phyloP scores from a whole-genome alignment of 2,329 filamentous ascomycete genomes.

The Daldinia sp. region DNA sequence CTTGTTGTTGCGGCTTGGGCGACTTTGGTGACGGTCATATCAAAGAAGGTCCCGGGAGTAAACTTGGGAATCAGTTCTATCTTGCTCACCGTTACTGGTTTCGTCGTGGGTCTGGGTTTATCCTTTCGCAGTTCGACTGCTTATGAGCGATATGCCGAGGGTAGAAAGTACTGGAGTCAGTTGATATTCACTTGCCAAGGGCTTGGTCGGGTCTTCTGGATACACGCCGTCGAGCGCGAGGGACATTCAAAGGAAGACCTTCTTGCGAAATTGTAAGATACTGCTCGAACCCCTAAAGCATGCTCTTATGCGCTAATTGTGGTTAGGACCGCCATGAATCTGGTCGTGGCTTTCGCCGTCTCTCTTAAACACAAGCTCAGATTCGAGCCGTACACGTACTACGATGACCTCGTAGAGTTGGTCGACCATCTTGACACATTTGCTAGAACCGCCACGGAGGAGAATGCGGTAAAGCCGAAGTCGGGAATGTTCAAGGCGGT shows the following conservation, averaged over 20 bases:
- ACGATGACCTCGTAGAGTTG: constrained; percentile 75
- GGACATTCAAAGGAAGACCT: constrained; percentile 70
- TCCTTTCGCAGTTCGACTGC: constrained; percentile 82
- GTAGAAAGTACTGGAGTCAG: constrained; percentile 69
- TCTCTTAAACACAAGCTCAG: constrained; percentile 83
- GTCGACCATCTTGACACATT: constrained; percentile 79
- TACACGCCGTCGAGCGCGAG: constrained; percentile 72
- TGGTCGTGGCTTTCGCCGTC: constrained; percentile 79
- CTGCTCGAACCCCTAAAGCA: constrained; percentile 13
- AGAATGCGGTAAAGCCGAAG: constrained; percentile 51
- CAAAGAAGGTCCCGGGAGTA: constrained; percentile 52
- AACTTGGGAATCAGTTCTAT: constrained; percentile 68
- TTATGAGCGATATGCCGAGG: constrained; percentile 73
- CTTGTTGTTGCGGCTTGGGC: constrained; percentile 71
- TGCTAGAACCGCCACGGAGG: constrained; percentile 62
- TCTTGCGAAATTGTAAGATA: constrained; percentile 64
- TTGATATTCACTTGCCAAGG: constrained; percentile 69
- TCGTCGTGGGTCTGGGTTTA: constrained; percentile 79
- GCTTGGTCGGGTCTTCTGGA: constrained; percentile 82
- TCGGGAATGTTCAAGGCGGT: constrained; percentile 65
- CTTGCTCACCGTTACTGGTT: constrained; percentile 84
- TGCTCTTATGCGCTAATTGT: constrained; percentile 20
- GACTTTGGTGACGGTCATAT: constrained; percentile 68
- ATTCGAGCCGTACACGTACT: constrained; percentile 82
- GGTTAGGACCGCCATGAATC: constrained; percentile 71